Base-by-base conservation (phyloP, 352 stramenopile genomes). In the Globisporangium abappressorium region DNA sequence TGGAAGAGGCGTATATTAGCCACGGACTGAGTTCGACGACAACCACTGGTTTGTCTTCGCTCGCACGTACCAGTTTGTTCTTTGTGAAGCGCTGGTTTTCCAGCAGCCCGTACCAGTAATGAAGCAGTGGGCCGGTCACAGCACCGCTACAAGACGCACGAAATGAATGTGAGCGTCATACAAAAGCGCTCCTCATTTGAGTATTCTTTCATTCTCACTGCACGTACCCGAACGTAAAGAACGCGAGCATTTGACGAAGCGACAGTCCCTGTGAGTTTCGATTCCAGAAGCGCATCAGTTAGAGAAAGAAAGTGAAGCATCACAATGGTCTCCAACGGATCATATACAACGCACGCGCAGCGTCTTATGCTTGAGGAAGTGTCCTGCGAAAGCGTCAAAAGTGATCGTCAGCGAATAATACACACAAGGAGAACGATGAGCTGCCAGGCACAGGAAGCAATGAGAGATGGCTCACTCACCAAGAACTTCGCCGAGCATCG, bases 51-150 rank as follows among this genome's bases (percentile, higher is more conserved):
- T 20, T 5, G 30, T 33, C 43, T 51, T 51, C 20, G 53, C n/a
- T 22, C 5, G 9, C n/a, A 64, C 55, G 14, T 46, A 91, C 82
- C 82, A 91, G 51, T 59, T 90, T 89, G n/a, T 81, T 63, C 73
- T 89, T 91, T 22, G 74, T 83, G 33, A 87, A 64, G 56, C 72
- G 76, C 73, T 89, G 78, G 12, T 74, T 86, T 61, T 93, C 84
- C 5, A 93, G 80, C 57, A 85, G 83, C 20, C 73, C 65, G 43
- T 93, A 93, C 84, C 84, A 93, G 59, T 76, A 82, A 65, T 93
- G 84, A 36, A 93, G 71, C 7, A 90, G 61, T 0, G 84, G 84
- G 0, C 80, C 82, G 6, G 84, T 91, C 41, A 93, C 71, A 6
- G 71, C 46, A 47, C 78, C 81, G 2, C 84, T 92, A 47, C 20